Percentiles rank a stretch among this genome's conserved stretches.
Conservation (phyloP, 2,329 filamentous ascomycete genomes). For the Zalaria sp. region DNA sequence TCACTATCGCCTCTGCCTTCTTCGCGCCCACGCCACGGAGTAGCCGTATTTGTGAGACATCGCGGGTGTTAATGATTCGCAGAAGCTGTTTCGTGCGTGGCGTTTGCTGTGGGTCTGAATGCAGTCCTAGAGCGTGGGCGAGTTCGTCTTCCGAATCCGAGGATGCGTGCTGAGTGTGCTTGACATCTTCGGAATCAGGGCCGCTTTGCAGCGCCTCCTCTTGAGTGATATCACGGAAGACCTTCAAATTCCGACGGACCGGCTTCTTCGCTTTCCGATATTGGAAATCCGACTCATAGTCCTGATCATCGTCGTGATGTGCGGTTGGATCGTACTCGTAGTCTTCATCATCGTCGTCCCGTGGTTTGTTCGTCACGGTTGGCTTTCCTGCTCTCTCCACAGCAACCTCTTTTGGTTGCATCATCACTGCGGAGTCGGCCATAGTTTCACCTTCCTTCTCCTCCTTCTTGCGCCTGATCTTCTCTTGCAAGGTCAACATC, state of each 20-base stretch:
- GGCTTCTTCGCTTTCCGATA: slow-evolving; percentile 1
- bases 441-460: slow-evolving; percentile 8
- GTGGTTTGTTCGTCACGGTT: background rate
- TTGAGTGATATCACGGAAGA: background rate
- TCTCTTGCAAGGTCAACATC: slow-evolving; percentile 39
- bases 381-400: background rate
- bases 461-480: slow-evolving; percentile 27
- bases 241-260: background rate
- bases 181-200: background rate
- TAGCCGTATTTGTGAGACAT: slow-evolving; percentile 49
- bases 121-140: slow-evolving; percentile 5
- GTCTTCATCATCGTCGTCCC: slow-evolving; percentile 4
- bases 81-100: slow-evolving; percentile 50
- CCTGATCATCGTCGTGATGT: slow-evolving; percentile 3
- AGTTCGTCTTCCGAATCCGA: slow-evolving; percentile 19
- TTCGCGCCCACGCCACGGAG: slow-evolving; percentile 60
- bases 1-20: slow-evolving; percentile 45
- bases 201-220: background rate
- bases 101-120: slow-evolving; percentile 20
- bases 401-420: background rate
- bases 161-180: slow-evolving; percentile 7
- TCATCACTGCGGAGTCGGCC: background rate
- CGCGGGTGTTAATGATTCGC: slow-evolving; percentile 59
- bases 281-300: slow-evolving; percentile 1
- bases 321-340: slow-evolving; percentile 4